Percentiles rank a stretch among this genome's conserved stretches.
These are phyloP conservation scores for Conoideocrella luteorostrata DNA, from an alignment of 2,329 filamentous ascomycete genomes.

Conservation along the genomic window DNA sequence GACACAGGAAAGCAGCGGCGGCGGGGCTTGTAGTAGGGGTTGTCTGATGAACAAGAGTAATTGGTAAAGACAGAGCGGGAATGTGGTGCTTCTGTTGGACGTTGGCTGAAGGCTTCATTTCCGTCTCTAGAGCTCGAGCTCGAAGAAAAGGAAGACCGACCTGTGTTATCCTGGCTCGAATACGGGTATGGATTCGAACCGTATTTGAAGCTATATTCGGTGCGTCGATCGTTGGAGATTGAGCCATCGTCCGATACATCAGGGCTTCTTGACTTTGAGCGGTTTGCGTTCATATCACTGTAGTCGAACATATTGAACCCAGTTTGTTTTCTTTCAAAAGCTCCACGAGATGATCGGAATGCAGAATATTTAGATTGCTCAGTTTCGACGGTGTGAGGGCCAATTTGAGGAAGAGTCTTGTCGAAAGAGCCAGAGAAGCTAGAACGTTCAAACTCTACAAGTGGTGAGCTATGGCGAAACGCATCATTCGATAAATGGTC, in stretches of 20 bases:
- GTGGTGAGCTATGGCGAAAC: too few species aligned
- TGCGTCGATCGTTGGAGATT: too few species aligned
- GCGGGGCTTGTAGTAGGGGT: slow-evolving; percentile 28
- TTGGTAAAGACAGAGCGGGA: slow-evolving; percentile 10
- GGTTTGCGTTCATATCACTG: neutral
- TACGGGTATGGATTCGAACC: neutral
- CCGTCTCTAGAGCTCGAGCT: neutral
- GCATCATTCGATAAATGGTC: too few species aligned
- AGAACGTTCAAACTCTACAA: neutral
- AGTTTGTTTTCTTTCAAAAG: slow-evolving; percentile 1
- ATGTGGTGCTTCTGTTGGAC: neutral
- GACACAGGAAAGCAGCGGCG: slow-evolving; percentile 12
- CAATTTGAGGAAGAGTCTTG: neutral
- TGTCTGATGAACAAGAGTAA: slow-evolving; percentile 23
- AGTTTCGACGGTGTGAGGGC: neutral
- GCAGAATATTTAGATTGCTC: neutral
- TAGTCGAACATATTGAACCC: slow-evolving; percentile 5
- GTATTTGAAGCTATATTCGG: neutral
- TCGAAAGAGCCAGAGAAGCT: neutral
- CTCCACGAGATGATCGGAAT: slow-evolving; percentile 4
- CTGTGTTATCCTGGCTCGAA: neutral
- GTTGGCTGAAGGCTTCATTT: neutral
- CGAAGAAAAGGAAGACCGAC: slow-evolving; percentile 2
- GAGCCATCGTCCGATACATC: neutral
- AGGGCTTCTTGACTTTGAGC: neutral